Conservation (phyloP, 768 basidiomycete species). For the Melanogaster broomeanus region DNA sequence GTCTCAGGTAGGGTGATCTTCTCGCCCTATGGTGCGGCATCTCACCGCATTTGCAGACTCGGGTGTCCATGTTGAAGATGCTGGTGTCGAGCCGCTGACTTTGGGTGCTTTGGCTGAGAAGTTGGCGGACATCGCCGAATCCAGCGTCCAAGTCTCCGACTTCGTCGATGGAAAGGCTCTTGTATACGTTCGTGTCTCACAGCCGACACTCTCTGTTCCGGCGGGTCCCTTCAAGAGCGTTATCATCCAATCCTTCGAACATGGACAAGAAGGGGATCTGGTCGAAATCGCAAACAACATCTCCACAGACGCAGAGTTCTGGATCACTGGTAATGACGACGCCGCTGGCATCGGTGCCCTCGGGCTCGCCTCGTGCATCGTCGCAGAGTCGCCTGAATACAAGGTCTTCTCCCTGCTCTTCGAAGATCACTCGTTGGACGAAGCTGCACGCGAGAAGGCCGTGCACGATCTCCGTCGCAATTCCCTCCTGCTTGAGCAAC, state of each 20-base stretch:
- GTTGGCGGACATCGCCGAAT: slow-evolving; percentile 13
- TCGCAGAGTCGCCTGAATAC: slow-evolving; percentile 32
- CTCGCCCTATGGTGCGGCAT: neutral
- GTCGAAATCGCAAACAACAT: slow-evolving; percentile 27
- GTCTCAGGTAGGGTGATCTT: slow-evolving; percentile 18
- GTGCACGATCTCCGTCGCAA: slow-evolving; percentile 29
- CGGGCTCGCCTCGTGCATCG: slow-evolving; percentile 28
- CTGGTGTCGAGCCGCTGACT: slow-evolving; percentile 13
- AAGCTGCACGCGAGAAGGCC: slow-evolving; percentile 21
- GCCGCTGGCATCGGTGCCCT: slow-evolving; percentile 32
- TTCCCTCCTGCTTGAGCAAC: slow-evolving; percentile 26
- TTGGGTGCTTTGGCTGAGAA: slow-evolving; percentile 7
- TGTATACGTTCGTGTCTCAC: slow-evolving; percentile 13
- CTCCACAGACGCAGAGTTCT: slow-evolving; percentile 26
- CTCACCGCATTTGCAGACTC: slow-evolving; percentile 14
- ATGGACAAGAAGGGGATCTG: slow-evolving; percentile 27
- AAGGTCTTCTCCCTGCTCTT: slow-evolving; percentile 29
- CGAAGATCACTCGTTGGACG: slow-evolving; percentile 28
- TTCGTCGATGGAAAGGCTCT: slow-evolving; percentile 11
- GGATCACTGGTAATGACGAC: slow-evolving; percentile 32
- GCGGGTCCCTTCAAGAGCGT: slow-evolving; percentile 25
- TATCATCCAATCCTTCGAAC: slow-evolving; percentile 25
- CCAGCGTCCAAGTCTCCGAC: slow-evolving; percentile 11
- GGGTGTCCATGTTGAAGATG: slow-evolving; percentile 13
- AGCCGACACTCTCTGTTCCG: slow-evolving; percentile 14